A percentile compares a stretch with the other conserved stretches of the same genome.
phyloP scores from a whole-genome alignment of 2,329 filamentous ascomycete genomes.

The Epichloe typhina region DNA sequence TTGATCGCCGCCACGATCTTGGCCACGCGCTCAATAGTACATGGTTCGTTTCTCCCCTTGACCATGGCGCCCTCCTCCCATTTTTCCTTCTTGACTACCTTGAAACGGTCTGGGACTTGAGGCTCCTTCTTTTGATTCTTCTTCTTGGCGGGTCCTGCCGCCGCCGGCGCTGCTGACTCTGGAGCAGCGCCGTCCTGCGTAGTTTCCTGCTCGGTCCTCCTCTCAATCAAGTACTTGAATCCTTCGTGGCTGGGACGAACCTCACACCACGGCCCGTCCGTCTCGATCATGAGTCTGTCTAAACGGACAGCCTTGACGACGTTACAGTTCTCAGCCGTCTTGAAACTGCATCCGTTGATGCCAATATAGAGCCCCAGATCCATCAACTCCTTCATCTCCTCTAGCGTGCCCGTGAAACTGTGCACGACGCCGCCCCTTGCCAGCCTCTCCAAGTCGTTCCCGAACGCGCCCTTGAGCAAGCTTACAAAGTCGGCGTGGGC shows the following conservation, averaged over 20 bases:
- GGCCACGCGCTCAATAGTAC: slow-evolving; percentile 75
- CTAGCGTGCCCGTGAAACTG: slow-evolving; percentile 79
- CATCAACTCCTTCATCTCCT: slow-evolving; percentile 73
- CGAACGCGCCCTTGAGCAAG: slow-evolving; percentile 48
- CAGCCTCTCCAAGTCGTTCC: slow-evolving; percentile 47
- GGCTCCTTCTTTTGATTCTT: slow-evolving; percentile 47
- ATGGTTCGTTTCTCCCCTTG: slow-evolving; percentile 90
- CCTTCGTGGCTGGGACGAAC: slow-evolving; percentile 82
- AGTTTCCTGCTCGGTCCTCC: slow-evolving; percentile 17
- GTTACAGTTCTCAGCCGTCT: slow-evolving; percentile 79
- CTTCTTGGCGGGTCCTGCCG: slow-evolving; percentile 16
- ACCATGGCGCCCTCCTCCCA: slow-evolving; percentile 81
- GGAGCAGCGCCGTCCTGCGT: slow-evolving; percentile 12
- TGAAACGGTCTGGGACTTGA: slow-evolving; percentile 59
- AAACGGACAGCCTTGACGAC: slow-evolving; percentile 72
- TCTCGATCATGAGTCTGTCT: slow-evolving; percentile 81
- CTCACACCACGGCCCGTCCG: slow-evolving; percentile 96
- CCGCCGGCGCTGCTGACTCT: slow-evolving; percentile 7
- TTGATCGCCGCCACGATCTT: slow-evolving; percentile 80
- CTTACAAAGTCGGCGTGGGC: slow-evolving; percentile 74
- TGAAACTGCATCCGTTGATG: slow-evolving; percentile 94
- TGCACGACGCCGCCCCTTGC: slow-evolving; percentile 77
- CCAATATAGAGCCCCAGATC: slow-evolving; percentile 77
- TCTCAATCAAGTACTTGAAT: slow-evolving; percentile 50
- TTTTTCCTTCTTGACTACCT: slow-evolving; percentile 89